A percentile compares a stretch with the other conserved stretches of the same genome.
Evolutionary conservation across 2,329 filamentous ascomycete genomes (phyloP).

Genomic region (Cytospora piceae): DNA sequence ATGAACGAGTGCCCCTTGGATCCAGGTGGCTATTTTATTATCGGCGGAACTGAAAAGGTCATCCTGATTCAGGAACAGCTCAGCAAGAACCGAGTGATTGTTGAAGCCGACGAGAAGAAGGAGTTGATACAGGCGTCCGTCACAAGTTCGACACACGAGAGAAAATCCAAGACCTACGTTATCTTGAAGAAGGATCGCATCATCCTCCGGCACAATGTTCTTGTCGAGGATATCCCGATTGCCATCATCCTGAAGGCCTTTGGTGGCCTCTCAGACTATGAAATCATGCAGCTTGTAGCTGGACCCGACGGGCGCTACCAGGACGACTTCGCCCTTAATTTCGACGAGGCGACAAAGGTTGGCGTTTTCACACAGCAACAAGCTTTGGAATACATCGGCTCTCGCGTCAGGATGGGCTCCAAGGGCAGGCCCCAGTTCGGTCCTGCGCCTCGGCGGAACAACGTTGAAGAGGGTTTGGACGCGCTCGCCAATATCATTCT

Average conservation of each 20-base stretch:
- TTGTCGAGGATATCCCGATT: constrained; percentile 92
- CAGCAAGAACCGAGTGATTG: constrained; percentile 98
- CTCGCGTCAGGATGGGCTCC: constrained; percentile 84
- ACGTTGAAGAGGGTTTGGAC: constrained; percentile 89
- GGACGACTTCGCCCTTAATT: constrained; percentile 93
- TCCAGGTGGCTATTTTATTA: constrained; percentile 96
- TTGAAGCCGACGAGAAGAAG: constrained; percentile 91
- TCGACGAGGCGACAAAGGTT: constrained; percentile 85
- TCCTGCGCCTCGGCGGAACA: constrained; percentile 69
- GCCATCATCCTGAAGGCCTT: constrained; percentile 92
- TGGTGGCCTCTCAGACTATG: constrained; percentile 90
- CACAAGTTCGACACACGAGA: constrained; percentile 95
- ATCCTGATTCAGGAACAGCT: constrained; percentile 98
- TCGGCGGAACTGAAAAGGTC: constrained; percentile 97
- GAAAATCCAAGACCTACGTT: constrained; percentile 97
- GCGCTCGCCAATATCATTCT: constrained; percentile 91
- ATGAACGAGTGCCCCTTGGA: constrained; percentile 96
- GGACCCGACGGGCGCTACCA: constrained; percentile 88
- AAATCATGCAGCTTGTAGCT: constrained; percentile 89
- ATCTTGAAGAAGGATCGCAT: constrained; percentile 92
- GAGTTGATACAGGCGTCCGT: constrained; percentile 93
- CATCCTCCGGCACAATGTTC: constrained; percentile 86
- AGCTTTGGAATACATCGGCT: constrained; percentile 88
- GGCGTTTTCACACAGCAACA: constrained; percentile 93
- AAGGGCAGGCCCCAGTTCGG: constrained; percentile 59